Percentiles rank a stretch among this genome's conserved stretches.
phyloP scores from a whole-genome alignment of 257 asterid species.

The Eustoma russellianum region DNA sequence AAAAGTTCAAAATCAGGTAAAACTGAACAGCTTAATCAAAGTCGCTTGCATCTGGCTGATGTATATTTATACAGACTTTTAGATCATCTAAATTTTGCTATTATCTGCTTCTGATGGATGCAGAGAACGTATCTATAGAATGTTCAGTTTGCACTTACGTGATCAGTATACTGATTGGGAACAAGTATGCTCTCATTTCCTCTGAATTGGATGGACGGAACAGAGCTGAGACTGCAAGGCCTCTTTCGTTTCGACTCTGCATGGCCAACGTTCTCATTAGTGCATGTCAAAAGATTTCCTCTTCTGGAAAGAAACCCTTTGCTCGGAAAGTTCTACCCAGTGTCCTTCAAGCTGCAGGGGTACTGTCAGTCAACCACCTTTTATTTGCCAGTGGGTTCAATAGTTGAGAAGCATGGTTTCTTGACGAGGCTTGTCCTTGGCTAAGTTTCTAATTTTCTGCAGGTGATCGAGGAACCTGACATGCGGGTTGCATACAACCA shows the following conservation, averaged over 20 bases:
- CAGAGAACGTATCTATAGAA: slow-evolving; percentile 30
- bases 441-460: slow-evolving; percentile 8
- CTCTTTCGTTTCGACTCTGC: slow-evolving; percentile 58
- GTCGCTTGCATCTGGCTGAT: slow-evolving; percentile 3
- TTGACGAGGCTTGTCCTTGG: not conserved
- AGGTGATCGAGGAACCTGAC: slow-evolving; percentile 46
- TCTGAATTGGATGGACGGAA: slow-evolving; percentile 18
- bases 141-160: slow-evolving; percentile 46
- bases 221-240: slow-evolving; percentile 17
- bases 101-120: slow-evolving; percentile 12
- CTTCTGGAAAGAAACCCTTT: slow-evolving; percentile 44
- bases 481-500: slow-evolving; percentile 74
- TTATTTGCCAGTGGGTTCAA: too few relatives aligned
- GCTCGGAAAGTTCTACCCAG: slow-evolving; percentile 45
- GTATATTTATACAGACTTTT: too few relatives aligned
- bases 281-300: slow-evolving; percentile 69
- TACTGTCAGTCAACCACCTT: slow-evolving; percentile 4
- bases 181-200: slow-evolving; percentile 10
- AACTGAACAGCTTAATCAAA: slow-evolving; percentile 2
- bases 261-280: slow-evolving; percentile 91
- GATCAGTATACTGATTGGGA: slow-evolving; percentile 35
- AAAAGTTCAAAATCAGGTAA: slow-evolving; percentile 19
- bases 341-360: slow-evolving; percentile 38
- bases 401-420: not conserved
- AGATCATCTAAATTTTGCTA: slow-evolving; percentile 2